Evolutionary conservation across 306 rosid species (phyloP), one percentile per base, ranked within the genome.

Genomic region (Rubus parviflorus): DNA sequence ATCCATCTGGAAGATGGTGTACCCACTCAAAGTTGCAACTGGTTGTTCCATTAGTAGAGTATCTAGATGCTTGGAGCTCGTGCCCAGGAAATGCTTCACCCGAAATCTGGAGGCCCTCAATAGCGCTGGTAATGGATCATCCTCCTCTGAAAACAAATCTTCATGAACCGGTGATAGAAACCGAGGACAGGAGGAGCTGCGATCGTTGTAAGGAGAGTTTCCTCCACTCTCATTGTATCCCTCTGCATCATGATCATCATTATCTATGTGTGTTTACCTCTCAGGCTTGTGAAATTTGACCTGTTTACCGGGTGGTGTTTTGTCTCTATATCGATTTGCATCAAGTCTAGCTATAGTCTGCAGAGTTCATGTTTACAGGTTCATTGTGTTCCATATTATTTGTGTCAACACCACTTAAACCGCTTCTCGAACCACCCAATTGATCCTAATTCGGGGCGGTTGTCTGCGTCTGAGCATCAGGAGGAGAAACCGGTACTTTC

Each of bases 1-100:
- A 95, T 85, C 99, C 99, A 83, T 95, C 97, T 84, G 88, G 94
- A 81, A 95, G 69, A 79, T 90, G 92, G 58, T 97, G 91, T 46
- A 92, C 94, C 99, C 99, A 95, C 97, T 95, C 97, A 86, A 95
- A 95, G 80, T 95, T 95, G 82, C 99, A 95, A 81, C 91, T 95
- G 41, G 97, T 96, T 70, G 99, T 96, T 78, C 99, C 99, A 79
- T 96, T 82, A 80, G 87, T 87, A 54, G 99, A 96, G 79, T 87
- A 91, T 75, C 99, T 98, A 45, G 80, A 74, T 47, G 98, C 99
- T 90, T 90, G 96, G 82, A 96, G 98, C 73, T 89, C 96, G 70
- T 68, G 90, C 66, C 99, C 99, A 0, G 99, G 99, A 80, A 86
- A 65, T 47, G 97, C 93, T 67, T 92, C 97, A 16, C 99, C 99